phyloP scores from a whole-genome alignment of 306 rosid genomes.

The Sicyos edulis region DNA sequence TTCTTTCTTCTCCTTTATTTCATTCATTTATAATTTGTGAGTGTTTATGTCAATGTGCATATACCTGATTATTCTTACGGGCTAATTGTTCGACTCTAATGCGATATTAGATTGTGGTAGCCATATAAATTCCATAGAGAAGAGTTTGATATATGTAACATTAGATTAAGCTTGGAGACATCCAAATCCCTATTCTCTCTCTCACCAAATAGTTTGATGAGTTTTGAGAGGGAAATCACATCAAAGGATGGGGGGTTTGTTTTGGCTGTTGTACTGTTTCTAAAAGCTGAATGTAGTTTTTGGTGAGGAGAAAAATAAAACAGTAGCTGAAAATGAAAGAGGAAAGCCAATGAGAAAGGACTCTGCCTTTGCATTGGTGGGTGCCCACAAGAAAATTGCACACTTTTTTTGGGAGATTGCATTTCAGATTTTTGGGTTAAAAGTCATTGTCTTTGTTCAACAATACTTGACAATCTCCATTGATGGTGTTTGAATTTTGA shows the following conservation, averaged over 20 bases:
- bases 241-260: not conserved
- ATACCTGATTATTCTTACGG: too few relatives aligned
- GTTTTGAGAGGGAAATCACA: constrained; percentile 15
- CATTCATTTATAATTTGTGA: too few relatives aligned
- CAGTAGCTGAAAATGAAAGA: constrained; percentile 11
- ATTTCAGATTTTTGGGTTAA: constrained; percentile 1
- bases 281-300: constrained; percentile 18
- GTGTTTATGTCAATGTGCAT: not conserved
- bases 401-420: not conserved
- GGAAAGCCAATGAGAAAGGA: not conserved
- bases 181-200: constrained; percentile 10
- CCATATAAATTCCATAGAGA: not conserved
- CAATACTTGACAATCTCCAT: constrained; percentile 11
- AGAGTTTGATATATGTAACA: not conserved
- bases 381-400: not conserved
- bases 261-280: not conserved
- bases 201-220: constrained; percentile 13
- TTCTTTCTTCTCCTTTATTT: too few relatives aligned
- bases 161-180: not conserved
- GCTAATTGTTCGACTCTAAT: too few relatives aligned
- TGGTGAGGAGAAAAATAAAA: constrained; percentile 21
- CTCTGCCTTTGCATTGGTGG: constrained; percentile 3
- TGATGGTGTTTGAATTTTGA: constrained; percentile 3
- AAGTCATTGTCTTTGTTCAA: constrained; percentile 10
- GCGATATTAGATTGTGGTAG: too few relatives aligned